These are phyloP conservation scores for Neofusicoccum ribis DNA, from an alignment of 2,329 filamentous ascomycete genomes.

Conservation along the genomic window DNA sequence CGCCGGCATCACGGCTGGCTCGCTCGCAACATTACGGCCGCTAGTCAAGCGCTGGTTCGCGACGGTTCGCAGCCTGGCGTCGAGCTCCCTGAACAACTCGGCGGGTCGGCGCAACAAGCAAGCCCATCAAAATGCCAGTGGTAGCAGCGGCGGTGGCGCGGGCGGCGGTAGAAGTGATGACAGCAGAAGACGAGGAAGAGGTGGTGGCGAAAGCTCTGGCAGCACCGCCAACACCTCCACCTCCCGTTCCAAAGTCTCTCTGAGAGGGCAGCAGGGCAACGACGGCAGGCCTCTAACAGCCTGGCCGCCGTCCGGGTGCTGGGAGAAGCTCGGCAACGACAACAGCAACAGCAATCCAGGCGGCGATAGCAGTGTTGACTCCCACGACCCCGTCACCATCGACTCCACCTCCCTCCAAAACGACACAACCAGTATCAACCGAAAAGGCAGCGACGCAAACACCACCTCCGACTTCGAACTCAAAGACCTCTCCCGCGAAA, in stretches of 20 bases:
- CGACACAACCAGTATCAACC: background rate
- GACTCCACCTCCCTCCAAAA: background rate
- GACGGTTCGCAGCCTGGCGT: background rate
- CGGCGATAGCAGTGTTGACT: background rate
- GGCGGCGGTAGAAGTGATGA: background rate
- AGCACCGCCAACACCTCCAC: background rate
- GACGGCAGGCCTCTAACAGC: background rate
- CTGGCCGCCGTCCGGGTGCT: background rate
- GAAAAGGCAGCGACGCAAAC: background rate
- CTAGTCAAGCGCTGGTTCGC: constrained; percentile 36
- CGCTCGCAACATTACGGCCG: constrained; percentile 53
- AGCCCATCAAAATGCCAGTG: background rate
- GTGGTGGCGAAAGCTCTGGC: too few species aligned
- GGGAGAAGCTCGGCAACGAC: background rate
- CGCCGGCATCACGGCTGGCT: constrained; percentile 48
- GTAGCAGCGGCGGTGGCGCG: background rate
- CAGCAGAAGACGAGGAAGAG: too few species aligned
- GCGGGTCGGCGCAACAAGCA: background rate
- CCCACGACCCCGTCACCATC: background rate
- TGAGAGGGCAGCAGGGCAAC: background rate
- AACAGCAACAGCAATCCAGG: background rate
- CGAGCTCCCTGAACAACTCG: background rate
- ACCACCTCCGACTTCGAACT: background rate
- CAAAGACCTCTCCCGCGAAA: background rate
- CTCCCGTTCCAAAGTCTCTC: too few species aligned